Base-by-base conservation (phyloP, 2,329 filamentous ascomycete species). In the Calonectria pseudoturangicola region DNA sequence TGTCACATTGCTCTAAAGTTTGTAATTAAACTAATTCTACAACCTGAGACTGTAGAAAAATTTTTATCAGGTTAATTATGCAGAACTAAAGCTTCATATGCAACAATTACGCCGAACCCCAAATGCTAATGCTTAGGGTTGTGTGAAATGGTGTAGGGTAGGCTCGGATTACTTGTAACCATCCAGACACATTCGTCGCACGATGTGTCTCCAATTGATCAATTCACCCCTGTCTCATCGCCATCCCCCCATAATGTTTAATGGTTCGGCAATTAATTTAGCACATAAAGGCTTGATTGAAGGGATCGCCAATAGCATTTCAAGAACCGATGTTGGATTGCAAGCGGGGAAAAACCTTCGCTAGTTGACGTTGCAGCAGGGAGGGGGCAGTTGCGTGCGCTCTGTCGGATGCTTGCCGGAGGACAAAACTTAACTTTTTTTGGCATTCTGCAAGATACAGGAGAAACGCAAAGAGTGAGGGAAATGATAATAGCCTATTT, bases 271-370 rank as follows among this genome's bases (percentile, higher is more conserved):
- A 60, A 60, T 60, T 60, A 60, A 60, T 60, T 41, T 60, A 60
- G 33, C 18, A 27, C 54, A 9, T 25, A 60, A 60, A 60, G 54
- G 54, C 54, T 60, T 60, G 54, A 60, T 60, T 41, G 54, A 60
- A 41, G 54, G 21, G 36, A 60, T 60, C 54, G 18, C 54, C 54
- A 60, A 60, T 60, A 12, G 21, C 36, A 60, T 39, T 18, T 60
- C 54, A 21, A 18, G 36, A 60, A 36, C n/a, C 39, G 21, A 28
- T 39, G 54, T 60, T 28, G 54, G 54, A 60, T 41, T 60, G 54
- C 30, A 60, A 60, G 54, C 54, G 54, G 54, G 36, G 33, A 41
- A 56, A 60, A 60, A 60, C 54, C 54, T 60, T 60, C 36, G 36
- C 13, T 39, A 30, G 33, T 16, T 51, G 21, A 9, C 10, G 21